Evolutionary conservation across 2,329 filamentous ascomycete genomes (phyloP).

Genomic region (Xylariaceae sp.): DNA sequence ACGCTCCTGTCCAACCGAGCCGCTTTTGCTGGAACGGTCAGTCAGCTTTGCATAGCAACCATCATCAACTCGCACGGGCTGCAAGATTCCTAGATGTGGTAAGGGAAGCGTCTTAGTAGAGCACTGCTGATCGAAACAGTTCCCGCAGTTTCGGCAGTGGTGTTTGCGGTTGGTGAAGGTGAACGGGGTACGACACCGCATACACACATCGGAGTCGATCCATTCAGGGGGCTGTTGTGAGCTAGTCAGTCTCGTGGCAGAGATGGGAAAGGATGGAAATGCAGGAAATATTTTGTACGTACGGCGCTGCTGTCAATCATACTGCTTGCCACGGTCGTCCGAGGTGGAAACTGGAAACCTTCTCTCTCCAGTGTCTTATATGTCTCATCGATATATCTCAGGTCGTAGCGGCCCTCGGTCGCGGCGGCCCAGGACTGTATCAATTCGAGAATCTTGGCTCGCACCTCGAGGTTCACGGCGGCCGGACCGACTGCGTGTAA

Average conservation of each 20-base stretch:
- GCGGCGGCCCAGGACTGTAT: slow-evolving; percentile 93
- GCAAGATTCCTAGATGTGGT: slow-evolving; percentile 88
- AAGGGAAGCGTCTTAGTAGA: slow-evolving; percentile 86
- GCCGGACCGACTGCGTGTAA: slow-evolving; percentile 76
- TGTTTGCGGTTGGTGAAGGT: slow-evolving; percentile 99
- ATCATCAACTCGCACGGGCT: slow-evolving; percentile 92
- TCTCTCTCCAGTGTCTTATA: slow-evolving; percentile 83
- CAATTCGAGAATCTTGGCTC: slow-evolving; percentile 86
- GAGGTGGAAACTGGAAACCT: slow-evolving; percentile 87
- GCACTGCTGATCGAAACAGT: slow-evolving; percentile 95
- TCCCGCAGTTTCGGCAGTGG: slow-evolving; percentile 96
- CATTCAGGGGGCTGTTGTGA: slow-evolving; percentile 83
- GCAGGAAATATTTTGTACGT: slow-evolving; percentile 42
- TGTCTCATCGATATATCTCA: slow-evolving; percentile 85
- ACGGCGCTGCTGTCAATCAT: slow-evolving; percentile 98
- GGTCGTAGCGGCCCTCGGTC: slow-evolving; percentile 79
- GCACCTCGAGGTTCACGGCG: slow-evolving; percentile 82
- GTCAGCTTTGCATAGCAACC: slow-evolving; percentile 91
- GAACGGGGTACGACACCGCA: slow-evolving; percentile 93
- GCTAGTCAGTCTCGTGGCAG: slow-evolving; percentile 21
- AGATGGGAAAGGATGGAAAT: neutral
- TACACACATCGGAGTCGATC: slow-evolving; percentile 97
- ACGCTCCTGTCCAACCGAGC: slow-evolving; percentile 42
- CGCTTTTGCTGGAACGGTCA: slow-evolving; percentile 63
- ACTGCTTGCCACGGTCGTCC: slow-evolving; percentile 83